Evolutionary conservation across 2,329 filamentous ascomycete species (phyloP), one percentile per base, ranked within the genome.

Genomic region (Botrytis aclada): DNA sequence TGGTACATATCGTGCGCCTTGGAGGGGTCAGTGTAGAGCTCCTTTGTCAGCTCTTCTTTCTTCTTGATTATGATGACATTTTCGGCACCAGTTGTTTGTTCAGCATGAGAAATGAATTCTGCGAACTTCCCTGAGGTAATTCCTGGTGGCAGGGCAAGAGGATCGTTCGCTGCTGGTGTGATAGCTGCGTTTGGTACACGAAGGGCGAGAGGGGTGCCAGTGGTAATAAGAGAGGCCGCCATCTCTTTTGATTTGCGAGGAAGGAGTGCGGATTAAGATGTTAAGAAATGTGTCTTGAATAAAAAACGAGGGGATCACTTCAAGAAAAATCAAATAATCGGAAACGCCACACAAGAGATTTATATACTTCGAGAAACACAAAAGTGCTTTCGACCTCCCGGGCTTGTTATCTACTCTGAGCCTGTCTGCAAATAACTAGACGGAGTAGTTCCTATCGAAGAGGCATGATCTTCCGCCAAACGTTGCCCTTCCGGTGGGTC

Each of bases 1-100:
- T 83, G 77, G 74, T 81, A 80, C 77, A 81, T 81, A 69, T 84
- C 82, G 73, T 84, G 82, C 1, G 56, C 72, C 43, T 75, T 71
- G 32, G 64, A 73, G 4, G 72, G 75, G 29, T 76, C 66, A 43
- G 65, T 72, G 45, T 76, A 74, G 6, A 65, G 47, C 10, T 70
- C 75, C 32, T 74, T 66, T 16, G 64, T 70, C 16, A 76, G 70
- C 37, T 72, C 54, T 41, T 70, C 64, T 51, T 54, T 62, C 37
- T 69, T 67, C 25, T 62, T 64, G 54, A 74, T 72, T 25, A 76
- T 54, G 12, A 54, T 37, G 14, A 75, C 45, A 51, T 75, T 76
- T 37, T 72, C 43, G 0, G 41, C 67, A 14, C 51, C 66, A 43
- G 58, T 61, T 14, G 72, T 69, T 12, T 56, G 34, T 34, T 58